These are phyloP conservation scores for Dactylis glomerata DNA, from an alignment of 176 grass and related monocot genomes.

Conservation along the genomic window DNA sequence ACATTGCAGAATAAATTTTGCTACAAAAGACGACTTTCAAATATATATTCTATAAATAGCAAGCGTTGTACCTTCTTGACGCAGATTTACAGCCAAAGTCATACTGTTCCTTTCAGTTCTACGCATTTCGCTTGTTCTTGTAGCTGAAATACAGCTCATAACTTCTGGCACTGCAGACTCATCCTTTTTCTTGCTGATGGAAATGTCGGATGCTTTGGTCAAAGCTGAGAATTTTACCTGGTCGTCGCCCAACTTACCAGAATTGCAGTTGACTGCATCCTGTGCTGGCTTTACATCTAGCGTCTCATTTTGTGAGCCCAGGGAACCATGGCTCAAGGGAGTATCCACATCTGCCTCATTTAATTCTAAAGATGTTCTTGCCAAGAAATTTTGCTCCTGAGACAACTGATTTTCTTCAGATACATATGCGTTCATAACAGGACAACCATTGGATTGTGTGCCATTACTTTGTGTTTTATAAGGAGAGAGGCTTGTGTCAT, in stretches of 20 bases:
- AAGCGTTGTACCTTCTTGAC: conserved; percentile 31
- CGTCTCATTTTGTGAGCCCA: not conserved
- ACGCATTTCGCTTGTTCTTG: conserved; percentile 5
- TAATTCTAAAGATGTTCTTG: conserved; percentile 20
- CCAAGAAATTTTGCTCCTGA: conserved; percentile 32
- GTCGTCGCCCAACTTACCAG: conserved; percentile 19
- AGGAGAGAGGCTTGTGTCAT: conserved; percentile 16
- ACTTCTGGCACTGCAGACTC: conserved; percentile 1
- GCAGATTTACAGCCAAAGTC: not conserved
- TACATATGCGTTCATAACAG: conserved; percentile 5
- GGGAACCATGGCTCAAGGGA: conserved; percentile 27
- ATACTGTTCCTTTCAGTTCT: conserved; percentile 28
- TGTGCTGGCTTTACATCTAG: not conserved
- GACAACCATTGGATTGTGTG: conserved; percentile 18
- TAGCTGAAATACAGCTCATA: conserved; percentile 15
- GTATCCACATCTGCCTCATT: conserved; percentile 13
- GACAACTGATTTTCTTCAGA: conserved; percentile 18
- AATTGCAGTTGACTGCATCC: conserved; percentile 11
- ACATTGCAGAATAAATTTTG: not conserved
- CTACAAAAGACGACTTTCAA: conserved; percentile 11
- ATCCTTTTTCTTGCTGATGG: conserved; percentile 13
- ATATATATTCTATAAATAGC: conserved; percentile 21
- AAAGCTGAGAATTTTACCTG: not conserved
- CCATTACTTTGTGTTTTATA: conserved; percentile 22
- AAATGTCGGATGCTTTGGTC: not conserved